Base-by-base conservation (phyloP, 306 rosid species). In the Citrullus mucosospermus region DNA sequence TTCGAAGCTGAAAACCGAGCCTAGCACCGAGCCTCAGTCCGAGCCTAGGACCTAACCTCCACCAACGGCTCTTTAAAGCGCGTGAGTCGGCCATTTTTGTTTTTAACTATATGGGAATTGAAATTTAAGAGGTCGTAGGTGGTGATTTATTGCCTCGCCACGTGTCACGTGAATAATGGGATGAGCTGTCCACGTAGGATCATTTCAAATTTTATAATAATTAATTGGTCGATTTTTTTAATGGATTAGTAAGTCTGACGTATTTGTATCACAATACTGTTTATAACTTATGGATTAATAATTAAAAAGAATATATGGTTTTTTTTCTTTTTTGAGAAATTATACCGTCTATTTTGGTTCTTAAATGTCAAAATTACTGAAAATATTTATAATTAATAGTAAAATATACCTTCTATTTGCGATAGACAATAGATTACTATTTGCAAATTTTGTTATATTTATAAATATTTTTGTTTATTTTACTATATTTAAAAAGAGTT, bases 1-100 rank as follows among this genome's bases (percentile, higher is more conserved):
- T 30, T 38, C 54, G 75, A 68, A 68, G 53, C 74, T 67, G 5
- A n/a, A 18, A 17, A 11, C 76, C 58, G 58, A 65, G 20, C 70
- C 70, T 63, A 3, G 1, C 6, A 16, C 46, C 70, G 39, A 67
- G 30, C 75, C 75, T 69, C 8, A 3, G 0, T 13, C 32, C 30
- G 38, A 69, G 16, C 75, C 75, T 69, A 1, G 0, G 7, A 48
- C 58, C 76, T 46, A 53, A 53, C 59, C 59, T 55, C 59, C 25
- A 53, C 59, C 25, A 72, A 72, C 77, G 77, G 77, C 77, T 72
- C 77, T 50, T 48, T 48, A 50, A 46, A 15, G 77, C 77, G 77
- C 77, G 76, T 70, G 77, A 8, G 8, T 30, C 43, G 43, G 25
- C 77, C 50, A 6, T 15, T 15, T 71, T 46, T 70, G 3, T 70